phyloP scores from a whole-genome alignment of 805 yeast genomes.

The Wickerhamomyces silvicola region DNA sequence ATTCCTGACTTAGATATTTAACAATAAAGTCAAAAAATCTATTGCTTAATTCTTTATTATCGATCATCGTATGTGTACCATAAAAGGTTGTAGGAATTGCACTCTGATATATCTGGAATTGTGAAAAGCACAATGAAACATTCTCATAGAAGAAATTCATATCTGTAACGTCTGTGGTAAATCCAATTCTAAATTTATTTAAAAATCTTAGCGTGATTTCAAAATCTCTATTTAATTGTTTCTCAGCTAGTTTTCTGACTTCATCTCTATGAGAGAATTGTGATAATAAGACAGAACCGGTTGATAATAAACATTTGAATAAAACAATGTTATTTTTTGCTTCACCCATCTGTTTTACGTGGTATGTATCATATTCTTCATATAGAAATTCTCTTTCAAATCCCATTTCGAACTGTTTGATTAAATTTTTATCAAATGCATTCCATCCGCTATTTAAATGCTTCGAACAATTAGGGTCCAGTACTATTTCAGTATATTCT shows the following conservation, averaged over 20 bases:
- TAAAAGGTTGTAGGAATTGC: conserved; percentile 16
- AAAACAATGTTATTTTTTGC: conserved; percentile 19
- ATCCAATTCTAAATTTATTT: conserved; percentile 17
- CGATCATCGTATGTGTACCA: conserved; percentile 17
- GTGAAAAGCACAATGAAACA: conserved; percentile 18
- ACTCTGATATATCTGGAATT: conserved; percentile 20
- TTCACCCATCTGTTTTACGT: conserved; percentile 12
- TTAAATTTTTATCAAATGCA: conserved; percentile 3
- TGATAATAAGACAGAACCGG: conserved; percentile 16
- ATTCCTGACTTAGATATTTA: conserved; percentile 15
- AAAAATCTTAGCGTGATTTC: conserved; percentile 20
- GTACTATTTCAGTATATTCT: conserved; percentile 16
- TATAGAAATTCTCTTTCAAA: conserved; percentile 18
- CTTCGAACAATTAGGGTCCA: conserved; percentile 19
- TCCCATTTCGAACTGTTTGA: conserved; percentile 9
- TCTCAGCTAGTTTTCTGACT: conserved; percentile 8
- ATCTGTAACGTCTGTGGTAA: conserved; percentile 5
- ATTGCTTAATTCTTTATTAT: conserved; percentile 16
- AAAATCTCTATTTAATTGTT: conserved; percentile 15
- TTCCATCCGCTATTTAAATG: conserved; percentile 17
- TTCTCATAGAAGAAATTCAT: conserved; percentile 13
- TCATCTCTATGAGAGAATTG: conserved; percentile 8
- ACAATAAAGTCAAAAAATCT: conserved; percentile 17
- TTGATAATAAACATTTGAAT: conserved; percentile 18
- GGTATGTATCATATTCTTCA: conserved; percentile 16